phyloP scores from a whole-genome alignment of 306 rosid genomes.

The Canavalia ensiformis region DNA sequence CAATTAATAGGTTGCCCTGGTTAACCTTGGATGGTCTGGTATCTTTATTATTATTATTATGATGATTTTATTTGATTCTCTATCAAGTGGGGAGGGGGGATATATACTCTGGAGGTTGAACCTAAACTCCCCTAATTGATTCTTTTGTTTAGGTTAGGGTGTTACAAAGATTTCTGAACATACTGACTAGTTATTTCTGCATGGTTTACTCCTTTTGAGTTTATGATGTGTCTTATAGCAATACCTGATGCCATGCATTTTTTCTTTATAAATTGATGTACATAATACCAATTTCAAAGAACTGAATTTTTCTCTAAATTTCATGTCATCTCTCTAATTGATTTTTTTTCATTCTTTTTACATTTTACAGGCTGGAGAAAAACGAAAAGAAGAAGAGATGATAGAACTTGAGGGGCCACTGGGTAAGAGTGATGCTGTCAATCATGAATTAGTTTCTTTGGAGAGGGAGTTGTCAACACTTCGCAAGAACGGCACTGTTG shows the following conservation, averaged over 20 bases:
- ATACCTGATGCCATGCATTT: neutral
- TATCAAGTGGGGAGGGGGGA: neutral
- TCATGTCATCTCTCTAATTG: neutral
- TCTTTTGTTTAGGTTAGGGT: neutral
- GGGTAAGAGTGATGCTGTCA: constrained; percentile 82
- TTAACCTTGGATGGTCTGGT: too few species aligned
- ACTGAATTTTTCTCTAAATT: neutral
- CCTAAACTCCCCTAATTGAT: constrained; percentile 9
- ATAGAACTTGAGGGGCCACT: constrained; percentile 97
- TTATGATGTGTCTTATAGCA: too few species aligned
- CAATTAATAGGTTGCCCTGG: neutral
- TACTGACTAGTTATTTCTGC: too few species aligned
- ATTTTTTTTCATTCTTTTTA: neutral
- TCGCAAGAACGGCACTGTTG: constrained; percentile 76
- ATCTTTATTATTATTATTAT: neutral
- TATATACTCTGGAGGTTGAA: neutral
- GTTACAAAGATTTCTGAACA: neutral
- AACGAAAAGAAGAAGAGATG: constrained; percentile 96
- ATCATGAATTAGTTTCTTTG: constrained; percentile 79
- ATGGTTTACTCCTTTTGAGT: too few species aligned
- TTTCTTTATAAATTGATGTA: constrained; percentile 12
- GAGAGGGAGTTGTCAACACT: constrained; percentile 89
- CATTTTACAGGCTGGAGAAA: constrained; percentile 88
- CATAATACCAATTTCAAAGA: neutral
- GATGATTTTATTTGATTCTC: constrained; percentile 8